Evolutionary conservation across 495 filamentous ascomycete genomes (phyloP).

Genomic region (Daldinia decipiens): DNA sequence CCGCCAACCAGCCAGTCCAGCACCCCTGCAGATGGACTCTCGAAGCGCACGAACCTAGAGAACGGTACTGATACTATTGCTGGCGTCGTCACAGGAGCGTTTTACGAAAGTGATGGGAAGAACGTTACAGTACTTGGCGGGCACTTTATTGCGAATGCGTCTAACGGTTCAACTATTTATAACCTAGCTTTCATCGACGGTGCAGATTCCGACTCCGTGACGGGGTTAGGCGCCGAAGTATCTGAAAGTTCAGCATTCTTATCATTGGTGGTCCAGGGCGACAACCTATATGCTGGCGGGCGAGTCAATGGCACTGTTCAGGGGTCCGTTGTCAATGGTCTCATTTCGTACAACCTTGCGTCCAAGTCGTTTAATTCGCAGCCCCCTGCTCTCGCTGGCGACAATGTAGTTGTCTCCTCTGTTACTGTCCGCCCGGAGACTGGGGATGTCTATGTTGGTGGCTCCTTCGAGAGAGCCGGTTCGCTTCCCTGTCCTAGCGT

Average conservation of each 20-base stretch:
- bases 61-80: constrained; percentile 56
- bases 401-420: constrained; percentile 75
- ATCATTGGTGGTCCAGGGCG: constrained; percentile 71
- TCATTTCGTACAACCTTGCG: constrained; percentile 80
- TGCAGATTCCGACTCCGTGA: constrained; percentile 67
- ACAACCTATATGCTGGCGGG: constrained; percentile 84
- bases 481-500: constrained; percentile 81
- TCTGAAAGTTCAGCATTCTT: constrained; percentile 78
- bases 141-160: constrained; percentile 78
- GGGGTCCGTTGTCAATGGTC: constrained; percentile 71
- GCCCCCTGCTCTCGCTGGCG: constrained; percentile 74
- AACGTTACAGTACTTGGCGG: constrained; percentile 92
- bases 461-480: constrained; percentile 83
- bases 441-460: constrained; percentile 83
- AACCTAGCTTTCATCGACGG: constrained; percentile 81
- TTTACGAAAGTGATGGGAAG: constrained; percentile 71
- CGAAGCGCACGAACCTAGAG: constrained; percentile 66
- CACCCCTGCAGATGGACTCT: constrained; percentile 45
- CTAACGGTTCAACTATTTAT: constrained; percentile 74
- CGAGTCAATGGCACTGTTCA: constrained; percentile 75
- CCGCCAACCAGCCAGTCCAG: constrained; percentile 48
- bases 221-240: constrained; percentile 74
- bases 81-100: constrained; percentile 79
- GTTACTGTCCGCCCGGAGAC: constrained; percentile 74
- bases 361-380: constrained; percentile 70